phyloP scores from a whole-genome alignment of 2,329 filamentous ascomycete species.

The Diaporthe amygdali region DNA sequence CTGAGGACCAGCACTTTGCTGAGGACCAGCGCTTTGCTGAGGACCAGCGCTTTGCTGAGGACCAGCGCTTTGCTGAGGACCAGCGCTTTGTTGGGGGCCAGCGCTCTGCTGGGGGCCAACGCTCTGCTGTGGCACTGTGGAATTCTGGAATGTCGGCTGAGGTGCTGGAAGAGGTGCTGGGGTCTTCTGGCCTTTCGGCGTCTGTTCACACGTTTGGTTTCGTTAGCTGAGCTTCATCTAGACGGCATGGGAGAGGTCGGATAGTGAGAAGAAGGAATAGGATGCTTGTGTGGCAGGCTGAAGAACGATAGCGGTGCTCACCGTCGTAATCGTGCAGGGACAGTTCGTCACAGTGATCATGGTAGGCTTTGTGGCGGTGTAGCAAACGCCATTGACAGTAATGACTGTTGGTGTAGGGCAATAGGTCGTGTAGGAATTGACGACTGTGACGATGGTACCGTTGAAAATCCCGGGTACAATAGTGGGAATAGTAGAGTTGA shows the following conservation, averaged over 20 bases:
- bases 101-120: neutral
- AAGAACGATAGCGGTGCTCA: neutral
- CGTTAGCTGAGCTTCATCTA: neutral
- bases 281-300: neutral
- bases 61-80: too few species aligned
- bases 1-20: neutral
- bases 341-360: constrained; percentile 9
- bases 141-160: neutral
- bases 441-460: neutral
- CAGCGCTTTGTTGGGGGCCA: too few species aligned
- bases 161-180: neutral
- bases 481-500: neutral
- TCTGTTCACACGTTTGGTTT: neutral
- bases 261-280: rapidly evolving
- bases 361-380: neutral
- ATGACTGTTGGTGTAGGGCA: neutral
- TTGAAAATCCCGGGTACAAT: neutral
- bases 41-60: too few species aligned
- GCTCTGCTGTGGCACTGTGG: neutral
- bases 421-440: neutral
- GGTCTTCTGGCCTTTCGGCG: neutral
- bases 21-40: too few species aligned
- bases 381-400: neutral
- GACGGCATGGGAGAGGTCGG: neutral
- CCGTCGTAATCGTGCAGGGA: constrained; percentile 11